phyloP scores from a whole-genome alignment of 805 yeast genomes.

The Wickerhamomyces alni region DNA sequence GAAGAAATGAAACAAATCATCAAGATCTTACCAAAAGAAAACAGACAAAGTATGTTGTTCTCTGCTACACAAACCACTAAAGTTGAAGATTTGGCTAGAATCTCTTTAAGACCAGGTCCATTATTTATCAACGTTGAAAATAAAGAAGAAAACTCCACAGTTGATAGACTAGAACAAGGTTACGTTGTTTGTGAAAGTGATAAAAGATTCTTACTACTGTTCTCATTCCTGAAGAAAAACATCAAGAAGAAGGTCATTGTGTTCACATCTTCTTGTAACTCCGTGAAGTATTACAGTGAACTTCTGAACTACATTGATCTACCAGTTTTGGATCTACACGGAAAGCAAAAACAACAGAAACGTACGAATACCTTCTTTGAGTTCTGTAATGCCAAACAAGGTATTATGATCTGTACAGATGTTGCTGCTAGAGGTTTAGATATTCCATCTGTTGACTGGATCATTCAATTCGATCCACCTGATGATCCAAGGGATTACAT shows the following conservation, averaged over 20 bases:
- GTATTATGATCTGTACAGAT: constrained; percentile 91
- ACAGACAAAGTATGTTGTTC: constrained; percentile 93
- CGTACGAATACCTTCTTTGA: constrained; percentile 97
- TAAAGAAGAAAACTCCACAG: constrained; percentile 80
- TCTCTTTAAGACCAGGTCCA: constrained; percentile 91
- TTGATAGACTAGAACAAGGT: constrained; percentile 96
- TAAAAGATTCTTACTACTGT: constrained; percentile 81
- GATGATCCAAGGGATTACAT: constrained; percentile 99
- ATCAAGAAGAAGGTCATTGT: constrained; percentile 90
- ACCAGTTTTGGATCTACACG: constrained; percentile 95
- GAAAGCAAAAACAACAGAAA: constrained; percentile 98
- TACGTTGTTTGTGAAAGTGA: constrained; percentile 97
- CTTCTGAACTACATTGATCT: constrained; percentile 91
- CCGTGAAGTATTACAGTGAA: constrained; percentile 95
- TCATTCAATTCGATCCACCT: constrained; percentile 98
- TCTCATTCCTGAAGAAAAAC: constrained; percentile 91
- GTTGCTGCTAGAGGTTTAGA: constrained; percentile 99
- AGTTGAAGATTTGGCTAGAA: constrained; percentile 96
- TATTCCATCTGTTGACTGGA: constrained; percentile 99
- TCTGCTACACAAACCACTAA: constrained; percentile 99
- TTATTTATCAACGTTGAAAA: constrained; percentile 88
- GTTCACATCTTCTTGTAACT: constrained; percentile 91
- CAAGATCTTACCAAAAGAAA: constrained; percentile 85
- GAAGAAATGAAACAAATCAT: constrained; percentile 98
- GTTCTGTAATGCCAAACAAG: constrained; percentile 94